Percentiles rank a stretch among this genome's conserved stretches.
These are phyloP conservation scores for Carex arenaria DNA, from an alignment of 202 grass and related monocot species.

Conservation along the genomic window DNA sequence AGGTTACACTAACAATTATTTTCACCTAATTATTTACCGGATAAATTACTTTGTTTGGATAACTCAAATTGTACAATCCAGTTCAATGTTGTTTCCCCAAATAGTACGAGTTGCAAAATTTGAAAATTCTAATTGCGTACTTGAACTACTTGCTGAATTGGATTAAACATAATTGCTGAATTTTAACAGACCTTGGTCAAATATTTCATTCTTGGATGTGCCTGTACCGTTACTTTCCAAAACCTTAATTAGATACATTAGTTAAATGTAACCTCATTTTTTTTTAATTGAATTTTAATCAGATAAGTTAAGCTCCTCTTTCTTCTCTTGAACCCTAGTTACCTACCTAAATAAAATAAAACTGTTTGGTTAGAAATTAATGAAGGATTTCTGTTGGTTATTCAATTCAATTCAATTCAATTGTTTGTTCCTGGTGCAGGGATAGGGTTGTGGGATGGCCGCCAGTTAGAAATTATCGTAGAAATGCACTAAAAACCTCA, in stretches of 20 bases:
- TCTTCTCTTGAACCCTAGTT: neutral
- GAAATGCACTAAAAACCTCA: slow-evolving; percentile 56
- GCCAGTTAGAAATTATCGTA: slow-evolving; percentile 76
- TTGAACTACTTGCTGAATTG: neutral
- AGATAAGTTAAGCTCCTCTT: neutral
- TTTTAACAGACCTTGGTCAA: neutral
- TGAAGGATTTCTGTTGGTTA: neutral
- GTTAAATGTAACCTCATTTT: neutral
- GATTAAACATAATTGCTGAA: too few relatives aligned
- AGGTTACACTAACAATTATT: neutral
- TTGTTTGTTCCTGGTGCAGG: slow-evolving; percentile 21
- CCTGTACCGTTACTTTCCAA: neutral
- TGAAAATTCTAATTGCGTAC: neutral
- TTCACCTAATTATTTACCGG: neutral
- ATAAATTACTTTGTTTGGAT: neutral
- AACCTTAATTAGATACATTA: neutral
- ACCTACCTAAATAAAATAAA: neutral
- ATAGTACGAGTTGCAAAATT: neutral
- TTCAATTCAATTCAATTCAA: neutral
- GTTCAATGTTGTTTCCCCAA: too few relatives aligned
- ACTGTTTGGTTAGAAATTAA: neutral
- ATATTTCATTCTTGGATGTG: neutral
- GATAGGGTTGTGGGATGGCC: slow-evolving; percentile 93
- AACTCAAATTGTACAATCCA: neutral
- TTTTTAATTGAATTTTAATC: neutral